Conservation (phyloP, 306 rosid genomes). For the Trifolium fragiferum region DNA sequence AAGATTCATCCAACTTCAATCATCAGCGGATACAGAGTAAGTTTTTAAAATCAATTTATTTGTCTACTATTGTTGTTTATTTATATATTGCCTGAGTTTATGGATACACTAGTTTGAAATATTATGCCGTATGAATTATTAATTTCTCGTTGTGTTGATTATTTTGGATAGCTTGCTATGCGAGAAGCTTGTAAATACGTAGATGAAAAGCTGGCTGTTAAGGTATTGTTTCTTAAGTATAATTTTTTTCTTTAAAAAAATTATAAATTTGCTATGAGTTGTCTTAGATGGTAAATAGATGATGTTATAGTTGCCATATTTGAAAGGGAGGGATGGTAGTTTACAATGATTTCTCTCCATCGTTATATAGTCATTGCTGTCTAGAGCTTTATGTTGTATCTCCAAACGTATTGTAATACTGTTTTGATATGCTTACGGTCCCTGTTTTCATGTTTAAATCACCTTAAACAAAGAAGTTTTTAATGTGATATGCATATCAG, state of each 20-base stretch:
- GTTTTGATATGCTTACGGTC: not conserved
- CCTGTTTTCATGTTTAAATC: not conserved
- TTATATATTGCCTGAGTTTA: not conserved
- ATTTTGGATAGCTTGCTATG: constrained; percentile 83
- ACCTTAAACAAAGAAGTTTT: not conserved
- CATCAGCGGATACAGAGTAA: constrained; percentile 91
- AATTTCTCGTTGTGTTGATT: constrained; percentile 20
- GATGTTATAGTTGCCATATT: not conserved
- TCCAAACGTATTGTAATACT: not conserved
- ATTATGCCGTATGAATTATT: constrained; percentile 3
- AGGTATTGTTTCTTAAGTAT: constrained; percentile 52
- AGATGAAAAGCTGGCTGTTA: constrained; percentile 80
- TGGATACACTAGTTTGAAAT: not conserved
- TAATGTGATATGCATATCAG: constrained; percentile 1
- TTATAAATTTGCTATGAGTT: not conserved
- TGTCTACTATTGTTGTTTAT: not conserved
- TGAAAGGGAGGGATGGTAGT: not conserved
- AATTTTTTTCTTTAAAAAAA: not conserved
- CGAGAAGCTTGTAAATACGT: constrained; percentile 95
- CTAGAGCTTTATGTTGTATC: constrained; percentile 10
- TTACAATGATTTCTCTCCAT: not conserved
- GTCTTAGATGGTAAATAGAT: constrained; percentile 12
- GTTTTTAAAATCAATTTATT: not conserved
- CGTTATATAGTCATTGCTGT: constrained; percentile 6
- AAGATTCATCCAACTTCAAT: constrained; percentile 98